Evolutionary conservation across 331 rosid genomes (phyloP), one percentile per base, ranked within the genome.

Genomic region (Quercus lobata): DNA sequence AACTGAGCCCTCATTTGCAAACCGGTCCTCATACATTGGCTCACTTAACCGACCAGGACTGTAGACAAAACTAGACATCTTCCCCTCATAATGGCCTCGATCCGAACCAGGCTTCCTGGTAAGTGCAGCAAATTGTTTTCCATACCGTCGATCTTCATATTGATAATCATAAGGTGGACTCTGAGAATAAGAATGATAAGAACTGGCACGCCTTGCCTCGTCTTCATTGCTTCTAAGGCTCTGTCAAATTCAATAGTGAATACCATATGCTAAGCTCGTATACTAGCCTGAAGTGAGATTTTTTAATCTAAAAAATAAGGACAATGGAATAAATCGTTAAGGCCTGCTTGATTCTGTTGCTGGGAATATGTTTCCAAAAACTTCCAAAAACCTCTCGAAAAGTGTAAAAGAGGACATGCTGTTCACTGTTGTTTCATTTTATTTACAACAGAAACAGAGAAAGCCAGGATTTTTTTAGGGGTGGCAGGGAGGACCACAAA

Each of bases 81-180:
- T 94, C 81, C 93, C 94, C 69, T 89, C 98, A 79, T 91, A 88
- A 69, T 84, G 88, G 73, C 86, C 97, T 79, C 89, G 85, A 78
- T 94, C 98, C 27, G 98, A 92, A 69, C 98, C 97, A 80, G 97
- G 93, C 86, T 91, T 94, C 83, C 98, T 84, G 30, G 93, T 89
- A 62, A 92, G 86, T 3, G 73, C 81, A 76, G 88, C 90, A 85
- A 87, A 86, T 76, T 84, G 93, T 77, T 89, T 94, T 72, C 98
- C 98, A 82, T 94, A 94, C 69, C 91, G 85, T 9, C 97, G 87
- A 80, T 94, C 98, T 83, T 94, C 98, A 69, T 94, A 94, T 78
- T 94, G 98, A 87, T 91, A 70, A 84, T 94, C 98, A 87, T 94
- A 94, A 18, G 98, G 98, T 58, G 98, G 98, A 84, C 98, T 94